Conservation (phyloP, 495 filamentous ascomycete genomes). For the Umbilicaria muhlenbergii region DNA sequence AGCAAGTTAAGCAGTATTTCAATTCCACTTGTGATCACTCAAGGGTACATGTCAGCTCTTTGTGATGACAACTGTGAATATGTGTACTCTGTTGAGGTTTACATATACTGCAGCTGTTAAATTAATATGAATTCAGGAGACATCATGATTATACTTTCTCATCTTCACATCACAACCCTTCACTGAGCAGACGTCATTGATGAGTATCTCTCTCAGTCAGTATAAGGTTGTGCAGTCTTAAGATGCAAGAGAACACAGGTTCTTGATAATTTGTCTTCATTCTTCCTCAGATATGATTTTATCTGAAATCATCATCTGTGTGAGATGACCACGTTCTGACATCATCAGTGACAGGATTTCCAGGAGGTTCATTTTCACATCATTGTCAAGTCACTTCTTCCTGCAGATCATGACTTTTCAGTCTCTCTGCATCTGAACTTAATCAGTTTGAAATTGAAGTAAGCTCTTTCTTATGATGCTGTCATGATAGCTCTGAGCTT, state of each 20-base stretch:
- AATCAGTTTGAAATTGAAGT: not conserved
- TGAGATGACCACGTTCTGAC: not conserved
- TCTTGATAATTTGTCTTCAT: not conserved
- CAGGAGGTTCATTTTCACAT: not conserved
- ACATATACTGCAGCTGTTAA: too few relatives aligned
- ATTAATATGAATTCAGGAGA: too few relatives aligned
- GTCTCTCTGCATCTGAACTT: not conserved
- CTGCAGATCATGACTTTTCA: slow-evolving; percentile 1
- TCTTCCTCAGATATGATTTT: not conserved
- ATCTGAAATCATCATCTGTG: not conserved
- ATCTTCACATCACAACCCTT: not conserved
- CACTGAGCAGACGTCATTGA: not conserved
- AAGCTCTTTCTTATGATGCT: not conserved
- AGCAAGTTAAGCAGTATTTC: slow-evolving; percentile 3
- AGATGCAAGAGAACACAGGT: not conserved
- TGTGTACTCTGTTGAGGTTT: too few relatives aligned
- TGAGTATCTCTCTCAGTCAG: not conserved
- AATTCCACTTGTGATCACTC: not conserved
- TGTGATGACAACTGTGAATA: too few relatives aligned
- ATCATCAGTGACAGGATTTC: not conserved
- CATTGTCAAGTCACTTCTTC: not conserved
- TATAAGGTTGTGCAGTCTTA: slow-evolving; percentile 1
- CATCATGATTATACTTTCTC: not conserved
- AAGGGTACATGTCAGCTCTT: not conserved
- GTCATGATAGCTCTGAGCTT: not conserved